A percentile compares a stretch with the other conserved stretches of the same genome.
Evolutionary conservation across 768 basidiomycete species (phyloP).

Genomic region (Coprinopsis cinerea): DNA sequence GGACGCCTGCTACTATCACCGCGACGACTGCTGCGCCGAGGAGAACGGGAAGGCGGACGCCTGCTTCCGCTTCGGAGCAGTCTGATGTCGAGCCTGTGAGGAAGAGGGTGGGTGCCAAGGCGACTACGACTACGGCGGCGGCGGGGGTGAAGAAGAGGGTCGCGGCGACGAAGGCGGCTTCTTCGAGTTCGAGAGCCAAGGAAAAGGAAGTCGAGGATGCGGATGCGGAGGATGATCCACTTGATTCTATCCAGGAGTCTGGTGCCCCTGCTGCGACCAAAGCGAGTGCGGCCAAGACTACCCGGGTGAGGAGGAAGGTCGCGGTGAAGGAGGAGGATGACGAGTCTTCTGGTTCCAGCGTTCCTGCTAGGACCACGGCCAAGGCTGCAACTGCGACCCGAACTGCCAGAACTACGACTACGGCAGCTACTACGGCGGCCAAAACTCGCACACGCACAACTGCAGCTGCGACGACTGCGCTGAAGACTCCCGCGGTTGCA

Average conservation of each 20-base stretch:
- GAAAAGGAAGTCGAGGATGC: conserved; percentile 6
- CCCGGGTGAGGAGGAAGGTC: neutral
- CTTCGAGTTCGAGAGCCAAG: neutral
- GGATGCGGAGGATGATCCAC: conserved; percentile 15
- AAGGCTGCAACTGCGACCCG: too few species aligned
- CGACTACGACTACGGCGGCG: conserved; percentile 11
- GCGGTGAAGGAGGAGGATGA: conserved; percentile 4
- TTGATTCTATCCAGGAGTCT: conserved; percentile 17
- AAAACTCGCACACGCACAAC: conserved; percentile 5
- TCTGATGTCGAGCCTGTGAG: neutral
- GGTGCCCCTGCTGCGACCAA: conserved; percentile 16
- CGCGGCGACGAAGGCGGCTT: neutral
- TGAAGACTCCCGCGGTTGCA: conserved; percentile 31
- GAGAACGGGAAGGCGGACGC: too few species aligned
- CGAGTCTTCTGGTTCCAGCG: too few species aligned
- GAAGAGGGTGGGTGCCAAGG: neutral
- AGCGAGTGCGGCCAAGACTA: conserved; percentile 15
- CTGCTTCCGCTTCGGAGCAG: neutral
- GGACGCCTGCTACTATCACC: too few species aligned
- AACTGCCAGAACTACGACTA: too few species aligned
- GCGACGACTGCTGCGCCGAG: too few species aligned
- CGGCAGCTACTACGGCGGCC: neutral
- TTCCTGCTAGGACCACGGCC: too few species aligned
- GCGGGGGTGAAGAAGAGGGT: conserved; percentile 9
- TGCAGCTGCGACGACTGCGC: conserved; percentile 13